A percentile compares a stretch with the other conserved stretches of the same genome.
These are phyloP conservation scores for Komagataea norvegica DNA, from an alignment of 1,139 yeast genomes.

Conservation along the genomic window DNA sequence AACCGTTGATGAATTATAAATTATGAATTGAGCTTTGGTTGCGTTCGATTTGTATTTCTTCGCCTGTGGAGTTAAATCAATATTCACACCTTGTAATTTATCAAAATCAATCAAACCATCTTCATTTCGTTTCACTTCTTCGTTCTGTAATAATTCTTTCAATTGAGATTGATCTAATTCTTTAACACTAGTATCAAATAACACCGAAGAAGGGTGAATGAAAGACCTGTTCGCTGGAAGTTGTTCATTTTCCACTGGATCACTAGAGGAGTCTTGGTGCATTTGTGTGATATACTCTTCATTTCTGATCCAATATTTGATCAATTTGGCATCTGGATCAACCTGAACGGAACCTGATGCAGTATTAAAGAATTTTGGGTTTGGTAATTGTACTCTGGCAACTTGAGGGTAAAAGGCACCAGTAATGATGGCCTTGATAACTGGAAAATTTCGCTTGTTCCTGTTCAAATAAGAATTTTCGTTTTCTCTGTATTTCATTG, in stretches of 20 bases:
- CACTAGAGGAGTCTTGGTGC: constrained; percentile 15
- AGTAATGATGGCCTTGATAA: constrained; percentile 64
- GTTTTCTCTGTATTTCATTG: constrained; percentile 38
- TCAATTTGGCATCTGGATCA: constrained; percentile 74
- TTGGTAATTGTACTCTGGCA: constrained; percentile 78
- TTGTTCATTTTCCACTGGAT: constrained; percentile 12
- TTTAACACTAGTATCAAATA: constrained; percentile 42
- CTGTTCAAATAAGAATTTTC: constrained; percentile 36
- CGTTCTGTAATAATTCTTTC: constrained; percentile 16
- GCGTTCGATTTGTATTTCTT: constrained; percentile 22
- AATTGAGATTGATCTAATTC: constrained; percentile 26
- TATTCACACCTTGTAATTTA: constrained; percentile 21
- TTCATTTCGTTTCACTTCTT: constrained; percentile 26
- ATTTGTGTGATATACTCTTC: constrained; percentile 40
- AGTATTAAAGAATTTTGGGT: constrained; percentile 65
- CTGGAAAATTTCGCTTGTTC: constrained; percentile 44
- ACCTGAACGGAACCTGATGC: constrained; percentile 76
- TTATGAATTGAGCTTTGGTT: constrained; percentile 49
- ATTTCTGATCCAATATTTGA: constrained; percentile 69
- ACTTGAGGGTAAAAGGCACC: constrained; percentile 82
- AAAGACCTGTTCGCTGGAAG: constrained; percentile 67
- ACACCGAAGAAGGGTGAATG: constrained; percentile 75
- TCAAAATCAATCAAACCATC: constrained; percentile 36
- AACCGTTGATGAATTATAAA: constrained; percentile 51
- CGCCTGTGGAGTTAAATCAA: constrained; percentile 37